Evolutionary conservation across 257 asterid species (phyloP).

Genomic region (Avicennia marina): DNA sequence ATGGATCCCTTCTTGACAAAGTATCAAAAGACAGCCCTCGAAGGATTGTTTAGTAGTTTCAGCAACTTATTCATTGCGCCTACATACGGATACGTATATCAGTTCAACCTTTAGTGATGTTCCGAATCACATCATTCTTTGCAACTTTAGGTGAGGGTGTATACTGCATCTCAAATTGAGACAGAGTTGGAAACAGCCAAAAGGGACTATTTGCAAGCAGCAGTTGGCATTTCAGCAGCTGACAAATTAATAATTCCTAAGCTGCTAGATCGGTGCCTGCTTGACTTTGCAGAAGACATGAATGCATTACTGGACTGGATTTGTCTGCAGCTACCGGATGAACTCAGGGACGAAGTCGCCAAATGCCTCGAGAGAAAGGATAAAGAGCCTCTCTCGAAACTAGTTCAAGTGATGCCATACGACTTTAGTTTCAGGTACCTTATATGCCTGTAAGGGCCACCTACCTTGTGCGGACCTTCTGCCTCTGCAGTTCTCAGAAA

Average conservation of each 20-base stretch:
- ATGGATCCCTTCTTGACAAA: no score
- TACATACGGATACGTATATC: no score
- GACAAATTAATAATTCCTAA: constrained; percentile 64
- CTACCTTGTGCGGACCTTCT: background rate
- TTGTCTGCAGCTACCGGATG: constrained; percentile 70
- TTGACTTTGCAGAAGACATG: constrained; percentile 78
- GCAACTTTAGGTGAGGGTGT: constrained; percentile 56
- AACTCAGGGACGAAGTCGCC: constrained; percentile 41
- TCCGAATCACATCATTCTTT: background rate
- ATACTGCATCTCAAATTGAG: constrained; percentile 65
- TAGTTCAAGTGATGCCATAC: constrained; percentile 58
- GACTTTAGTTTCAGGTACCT: constrained; percentile 78
- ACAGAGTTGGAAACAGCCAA: constrained; percentile 65
- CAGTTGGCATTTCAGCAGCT: constrained; percentile 55
- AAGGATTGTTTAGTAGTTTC: no score
- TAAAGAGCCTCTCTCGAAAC: constrained; percentile 36
- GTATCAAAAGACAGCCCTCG: no score
- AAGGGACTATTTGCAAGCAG: constrained; percentile 66
- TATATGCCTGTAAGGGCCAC: constrained; percentile 26
- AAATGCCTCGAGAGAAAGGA: constrained; percentile 44
- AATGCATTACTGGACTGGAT: constrained; percentile 74
- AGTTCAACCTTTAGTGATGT: no score
- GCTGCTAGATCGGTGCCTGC: constrained; percentile 77
- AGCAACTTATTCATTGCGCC: no score
- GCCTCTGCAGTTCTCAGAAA: no score